A percentile compares a stretch with the other conserved stretches of the same genome.
Conservation (phyloP, 305 asterid species). For the Solanum hybrid region DNA sequence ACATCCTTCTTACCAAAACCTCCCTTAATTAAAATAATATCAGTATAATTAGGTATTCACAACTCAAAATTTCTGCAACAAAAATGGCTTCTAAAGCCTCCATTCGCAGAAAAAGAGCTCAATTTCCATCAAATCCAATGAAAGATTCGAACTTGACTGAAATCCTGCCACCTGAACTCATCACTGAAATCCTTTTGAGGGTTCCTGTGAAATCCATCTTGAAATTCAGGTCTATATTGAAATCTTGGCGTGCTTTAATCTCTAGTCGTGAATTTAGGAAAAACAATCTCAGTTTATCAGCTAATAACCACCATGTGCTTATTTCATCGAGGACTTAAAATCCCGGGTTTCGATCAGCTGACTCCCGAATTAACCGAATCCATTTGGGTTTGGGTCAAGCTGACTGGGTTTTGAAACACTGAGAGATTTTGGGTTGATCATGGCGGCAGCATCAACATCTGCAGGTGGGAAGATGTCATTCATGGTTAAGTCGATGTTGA, state of each 20-base stretch:
- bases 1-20: neutral
- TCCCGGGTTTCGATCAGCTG: too few relatives aligned
- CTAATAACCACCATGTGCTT: neutral
- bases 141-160: neutral
- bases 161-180: neutral
- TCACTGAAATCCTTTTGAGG: neutral
- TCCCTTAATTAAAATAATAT: neutral
- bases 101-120: neutral
- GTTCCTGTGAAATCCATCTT: neutral
- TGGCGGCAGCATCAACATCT: too few relatives aligned
- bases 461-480: too few relatives aligned
- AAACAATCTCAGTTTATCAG: neutral
- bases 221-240: neutral
- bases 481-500: too few relatives aligned
- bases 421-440: too few relatives aligned
- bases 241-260: neutral
- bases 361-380: too few relatives aligned
- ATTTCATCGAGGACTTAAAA: too few relatives aligned
- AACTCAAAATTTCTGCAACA: neutral
- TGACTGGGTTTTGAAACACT: too few relatives aligned
- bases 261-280: neutral
- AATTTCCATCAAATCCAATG: neutral
- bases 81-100: neutral
- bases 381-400: too few relatives aligned
- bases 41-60: neutral